These are phyloP conservation scores for Triangularia verruculosa DNA, from an alignment of 2,329 filamentous ascomycete species.

Conservation along the genomic window DNA sequence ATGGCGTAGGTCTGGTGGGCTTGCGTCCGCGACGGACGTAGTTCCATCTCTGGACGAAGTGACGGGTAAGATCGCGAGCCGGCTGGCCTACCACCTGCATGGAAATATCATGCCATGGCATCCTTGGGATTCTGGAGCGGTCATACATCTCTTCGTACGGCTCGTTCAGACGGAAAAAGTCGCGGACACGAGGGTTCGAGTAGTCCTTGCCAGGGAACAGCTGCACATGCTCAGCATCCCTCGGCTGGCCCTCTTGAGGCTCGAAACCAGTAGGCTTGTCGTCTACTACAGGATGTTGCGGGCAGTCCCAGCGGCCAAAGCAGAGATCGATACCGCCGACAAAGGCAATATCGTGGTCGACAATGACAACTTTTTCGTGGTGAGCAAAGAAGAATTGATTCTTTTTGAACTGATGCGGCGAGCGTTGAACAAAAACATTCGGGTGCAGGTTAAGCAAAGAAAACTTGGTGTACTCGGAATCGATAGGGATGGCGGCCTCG, in stretches of 20 bases:
- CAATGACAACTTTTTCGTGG: slow-evolving; percentile 95
- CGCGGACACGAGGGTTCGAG: slow-evolving; percentile 90
- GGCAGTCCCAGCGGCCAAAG: slow-evolving; percentile 96
- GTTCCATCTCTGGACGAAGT: slow-evolving; percentile 98
- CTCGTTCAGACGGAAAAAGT: slow-evolving; percentile 89
- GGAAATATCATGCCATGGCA: slow-evolving; percentile 98
- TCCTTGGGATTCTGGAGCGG: slow-evolving; percentile 78
- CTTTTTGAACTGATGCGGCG: slow-evolving; percentile 96
- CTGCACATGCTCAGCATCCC: slow-evolving; percentile 91
- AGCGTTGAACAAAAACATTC: slow-evolving; percentile 93
- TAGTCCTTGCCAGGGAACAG: slow-evolving; percentile 98
- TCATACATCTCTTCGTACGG: slow-evolving; percentile 99
- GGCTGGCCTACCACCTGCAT: slow-evolving; percentile 98
- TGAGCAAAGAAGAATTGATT: slow-evolving; percentile 99
- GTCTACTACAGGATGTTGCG: slow-evolving; percentile 85
- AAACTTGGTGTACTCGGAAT: slow-evolving; percentile 97
- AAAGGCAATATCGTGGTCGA: slow-evolving; percentile 94
- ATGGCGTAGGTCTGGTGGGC: slow-evolving; percentile 88
- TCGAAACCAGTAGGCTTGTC: slow-evolving; percentile 97
- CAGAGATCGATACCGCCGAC: slow-evolving; percentile 94
- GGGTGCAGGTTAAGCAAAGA: slow-evolving; percentile 91
- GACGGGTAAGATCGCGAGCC: slow-evolving; percentile 86
- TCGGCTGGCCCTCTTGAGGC: slow-evolving; percentile 62
- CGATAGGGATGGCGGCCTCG: slow-evolving; percentile 93
- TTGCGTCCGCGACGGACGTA: slow-evolving; percentile 91